A percentile compares a stretch with the other conserved stretches of the same genome.
These are phyloP conservation scores for Xylariaceae sp. DNA, from an alignment of 2,329 filamentous ascomycete genomes.

Conservation along the genomic window DNA sequence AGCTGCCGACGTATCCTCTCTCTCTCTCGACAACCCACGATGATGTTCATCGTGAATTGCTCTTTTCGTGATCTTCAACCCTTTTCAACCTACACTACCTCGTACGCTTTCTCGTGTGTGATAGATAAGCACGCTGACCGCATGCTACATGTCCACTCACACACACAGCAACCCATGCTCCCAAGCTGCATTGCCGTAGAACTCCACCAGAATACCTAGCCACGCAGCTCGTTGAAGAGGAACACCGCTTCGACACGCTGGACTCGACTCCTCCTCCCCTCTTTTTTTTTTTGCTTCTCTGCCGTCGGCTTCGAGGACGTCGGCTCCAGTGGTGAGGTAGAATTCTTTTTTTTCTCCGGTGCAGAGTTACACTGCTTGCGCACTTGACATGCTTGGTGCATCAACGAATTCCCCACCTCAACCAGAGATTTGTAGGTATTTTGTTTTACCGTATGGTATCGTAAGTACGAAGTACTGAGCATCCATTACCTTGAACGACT, in stretches of 20 bases:
- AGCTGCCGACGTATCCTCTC: not conserved
- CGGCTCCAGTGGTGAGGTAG: not conserved
- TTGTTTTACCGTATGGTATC: not conserved
- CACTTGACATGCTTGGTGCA: conserved; percentile 12
- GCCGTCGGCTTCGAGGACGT: not conserved
- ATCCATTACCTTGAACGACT: not conserved
- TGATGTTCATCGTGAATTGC: conserved; percentile 4
- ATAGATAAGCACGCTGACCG: conserved; percentile 14
- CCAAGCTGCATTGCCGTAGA: conserved; percentile 16
- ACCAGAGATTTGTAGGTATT: conserved; percentile 6
- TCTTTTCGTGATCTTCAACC: conserved; percentile 11
- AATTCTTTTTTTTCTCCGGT: conserved; percentile 12
- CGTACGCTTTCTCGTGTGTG: not conserved
- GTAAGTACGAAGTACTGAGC: not conserved
- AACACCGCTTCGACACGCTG: conserved; percentile 11
- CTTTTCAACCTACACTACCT: not conserved
- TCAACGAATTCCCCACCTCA: conserved; percentile 14
- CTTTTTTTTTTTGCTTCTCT: not conserved
- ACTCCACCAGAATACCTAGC: conserved; percentile 14
- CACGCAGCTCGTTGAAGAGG: conserved; percentile 6
- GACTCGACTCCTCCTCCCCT: not conserved
- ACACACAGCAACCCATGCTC: not conserved
- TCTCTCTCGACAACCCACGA: not conserved
- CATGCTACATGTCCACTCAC: conserved; percentile 7
- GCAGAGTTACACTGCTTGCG: conserved; percentile 20